These are phyloP conservation scores for Pythium utonaiense DNA, from an alignment of 352 stramenopile genomes.

Conservation along the genomic window DNA sequence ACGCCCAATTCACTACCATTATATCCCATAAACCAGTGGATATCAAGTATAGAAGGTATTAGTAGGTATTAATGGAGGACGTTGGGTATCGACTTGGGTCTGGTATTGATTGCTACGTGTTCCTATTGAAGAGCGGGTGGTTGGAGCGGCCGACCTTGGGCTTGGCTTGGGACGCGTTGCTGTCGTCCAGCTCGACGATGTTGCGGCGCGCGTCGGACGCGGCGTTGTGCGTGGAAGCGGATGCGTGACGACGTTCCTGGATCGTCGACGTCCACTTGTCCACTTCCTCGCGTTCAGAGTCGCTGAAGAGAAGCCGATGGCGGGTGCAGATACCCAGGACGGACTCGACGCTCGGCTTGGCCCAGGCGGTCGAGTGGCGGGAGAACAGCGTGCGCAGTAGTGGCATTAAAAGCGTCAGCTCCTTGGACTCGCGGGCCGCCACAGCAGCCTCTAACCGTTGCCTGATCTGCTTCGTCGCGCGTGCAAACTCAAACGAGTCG, in stretches of 20 bases:
- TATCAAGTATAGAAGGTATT: neutral
- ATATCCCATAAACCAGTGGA: neutral
- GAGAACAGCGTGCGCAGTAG: constrained; percentile 55
- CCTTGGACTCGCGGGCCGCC: neutral
- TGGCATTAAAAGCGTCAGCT: constrained; percentile 48
- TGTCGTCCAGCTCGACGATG: constrained; percentile 33
- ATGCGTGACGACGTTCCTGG: constrained; percentile 43
- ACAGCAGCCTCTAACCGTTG: constrained; percentile 41
- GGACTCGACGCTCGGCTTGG: constrained; percentile 53
- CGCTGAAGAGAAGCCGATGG: constrained; percentile 47
- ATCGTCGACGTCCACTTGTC: constrained; percentile 67
- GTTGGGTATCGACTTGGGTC: neutral
- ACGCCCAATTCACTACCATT: neutral
- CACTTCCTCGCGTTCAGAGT: constrained; percentile 43
- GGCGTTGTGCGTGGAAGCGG: constrained; percentile 30
- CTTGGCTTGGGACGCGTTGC: constrained; percentile 42
- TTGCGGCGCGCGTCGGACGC: constrained; percentile 68
- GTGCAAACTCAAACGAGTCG: constrained; percentile 78
- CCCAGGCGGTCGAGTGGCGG: constrained; percentile 52
- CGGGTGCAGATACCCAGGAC: constrained; percentile 53
- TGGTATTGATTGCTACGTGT: constrained; percentile 24
- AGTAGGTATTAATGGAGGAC: no score
- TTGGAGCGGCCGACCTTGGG: constrained; percentile 60
- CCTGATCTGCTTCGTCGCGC: constrained; percentile 59
- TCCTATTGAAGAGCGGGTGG: constrained; percentile 76